Percentiles rank a stretch among this genome's conserved stretches.
Conservation (phyloP, 2,329 filamentous ascomycete species). For the Myrmaecium sp. region DNA sequence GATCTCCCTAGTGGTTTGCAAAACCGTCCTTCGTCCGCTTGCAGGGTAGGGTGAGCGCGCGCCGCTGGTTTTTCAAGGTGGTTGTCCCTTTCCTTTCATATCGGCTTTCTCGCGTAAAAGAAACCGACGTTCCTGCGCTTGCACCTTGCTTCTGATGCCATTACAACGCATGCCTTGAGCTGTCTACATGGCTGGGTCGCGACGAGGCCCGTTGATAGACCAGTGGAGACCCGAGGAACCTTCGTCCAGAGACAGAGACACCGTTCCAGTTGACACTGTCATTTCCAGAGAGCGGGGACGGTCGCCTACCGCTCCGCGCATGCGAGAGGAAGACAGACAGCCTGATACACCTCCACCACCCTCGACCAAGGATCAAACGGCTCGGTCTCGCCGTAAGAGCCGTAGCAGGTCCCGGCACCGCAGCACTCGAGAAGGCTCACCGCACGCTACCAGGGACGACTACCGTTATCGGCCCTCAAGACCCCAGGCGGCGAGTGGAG, state of each 20-base stretch:
- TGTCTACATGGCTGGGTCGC: slow-evolving; percentile 27
- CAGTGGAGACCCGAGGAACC: slow-evolving; percentile 26
- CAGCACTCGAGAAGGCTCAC: slow-evolving; percentile 10
- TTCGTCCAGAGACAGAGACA: slow-evolving; percentile 16
- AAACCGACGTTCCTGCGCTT: no score
- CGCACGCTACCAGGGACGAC: slow-evolving; percentile 14
- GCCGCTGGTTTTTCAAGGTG: no score
- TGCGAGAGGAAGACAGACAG: slow-evolving; percentile 3
- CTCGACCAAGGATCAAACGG: no score
- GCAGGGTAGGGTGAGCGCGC: no score
- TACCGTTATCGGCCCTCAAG: slow-evolving; percentile 18
- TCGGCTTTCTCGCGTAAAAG: no score
- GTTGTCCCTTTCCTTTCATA: no score
- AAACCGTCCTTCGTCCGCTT: no score
- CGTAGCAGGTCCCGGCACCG: slow-evolving; percentile 15
- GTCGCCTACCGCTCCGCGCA: slow-evolving; percentile 18
- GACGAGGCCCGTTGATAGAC: slow-evolving; percentile 24
- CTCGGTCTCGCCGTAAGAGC: slow-evolving; percentile 17
- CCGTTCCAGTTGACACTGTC: slow-evolving; percentile 12
- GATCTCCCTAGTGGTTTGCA: no score
- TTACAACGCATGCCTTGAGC: slow-evolving; percentile 19
- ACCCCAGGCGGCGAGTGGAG: slow-evolving; percentile 17
- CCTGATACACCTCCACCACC: slow-evolving; percentile 11
- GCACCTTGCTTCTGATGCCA: slow-evolving; percentile 18
- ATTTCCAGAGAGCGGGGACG: slow-evolving; percentile 13